Evolutionary conservation across 2,329 filamentous ascomycete species (phyloP).

Genomic region (Fusarium napiforme): DNA sequence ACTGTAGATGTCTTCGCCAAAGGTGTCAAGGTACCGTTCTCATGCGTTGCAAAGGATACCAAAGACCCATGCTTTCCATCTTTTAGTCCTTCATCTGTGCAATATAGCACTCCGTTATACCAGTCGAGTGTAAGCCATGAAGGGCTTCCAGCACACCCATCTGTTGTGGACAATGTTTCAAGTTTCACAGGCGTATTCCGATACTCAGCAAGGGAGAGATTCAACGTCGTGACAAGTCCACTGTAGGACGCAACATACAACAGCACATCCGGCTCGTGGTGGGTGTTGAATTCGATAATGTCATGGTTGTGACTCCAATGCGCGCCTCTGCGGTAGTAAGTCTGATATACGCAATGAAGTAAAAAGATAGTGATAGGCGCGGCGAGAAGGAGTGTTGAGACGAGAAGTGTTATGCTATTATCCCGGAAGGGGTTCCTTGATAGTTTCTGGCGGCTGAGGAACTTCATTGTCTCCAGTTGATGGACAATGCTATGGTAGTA

Average conservation of each 20-base stretch:
- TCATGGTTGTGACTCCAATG: conserved; percentile 22
- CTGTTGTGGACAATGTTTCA: conserved; percentile 54
- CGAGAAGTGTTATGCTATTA: conserved; percentile 1
- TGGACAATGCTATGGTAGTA: background rate
- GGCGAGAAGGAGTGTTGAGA: conserved; percentile 28
- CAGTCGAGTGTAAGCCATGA: conserved; percentile 70
- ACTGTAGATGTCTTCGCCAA: conserved; percentile 51
- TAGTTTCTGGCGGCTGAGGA: conserved; percentile 1
- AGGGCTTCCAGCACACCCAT: conserved; percentile 63
- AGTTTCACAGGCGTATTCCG: conserved; percentile 46
- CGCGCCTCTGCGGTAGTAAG: background rate
- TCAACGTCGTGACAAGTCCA: conserved; percentile 60
- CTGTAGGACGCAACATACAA: conserved; percentile 63
- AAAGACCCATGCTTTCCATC: conserved; percentile 59
- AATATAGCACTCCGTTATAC: conserved; percentile 63
- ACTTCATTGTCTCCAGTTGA: conserved; percentile 16
- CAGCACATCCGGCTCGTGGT: background rate
- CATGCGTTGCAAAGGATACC: conserved; percentile 51
- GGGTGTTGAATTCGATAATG: background rate
- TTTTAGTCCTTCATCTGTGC: conserved; percentile 67
- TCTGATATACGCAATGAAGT: conserved; percentile 31
- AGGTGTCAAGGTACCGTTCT: conserved; percentile 53
- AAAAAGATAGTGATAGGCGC: conserved; percentile 25
- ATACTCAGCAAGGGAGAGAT: conserved; percentile 48
- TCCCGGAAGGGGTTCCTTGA: conserved; percentile 7